Percentiles rank a stretch among this genome's conserved stretches.
These are phyloP conservation scores for Trichoderma citrinoviride DNA, from an alignment of 2,329 filamentous ascomycete species.

Conservation along the genomic window DNA sequence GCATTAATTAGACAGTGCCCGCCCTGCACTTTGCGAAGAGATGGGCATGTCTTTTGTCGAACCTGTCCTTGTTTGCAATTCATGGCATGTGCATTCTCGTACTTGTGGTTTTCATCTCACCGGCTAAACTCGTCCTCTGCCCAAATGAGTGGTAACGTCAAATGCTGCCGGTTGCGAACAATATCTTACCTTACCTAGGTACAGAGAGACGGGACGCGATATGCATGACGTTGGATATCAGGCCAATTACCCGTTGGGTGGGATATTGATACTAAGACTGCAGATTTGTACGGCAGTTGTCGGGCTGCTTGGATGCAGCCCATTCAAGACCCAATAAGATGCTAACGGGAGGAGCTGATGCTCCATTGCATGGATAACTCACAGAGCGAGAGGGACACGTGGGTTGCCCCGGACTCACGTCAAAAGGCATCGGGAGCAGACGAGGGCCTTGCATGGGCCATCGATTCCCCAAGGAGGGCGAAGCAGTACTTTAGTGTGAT, in stretches of 20 bases:
- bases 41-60: no score
- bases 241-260: not conserved
- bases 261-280: not conserved
- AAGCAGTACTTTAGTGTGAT: no score
- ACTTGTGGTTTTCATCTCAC: no score
- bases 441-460: not conserved
- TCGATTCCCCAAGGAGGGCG: no score
- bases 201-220: not conserved
- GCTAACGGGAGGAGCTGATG: constrained; percentile 1
- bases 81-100: no score
- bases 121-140: no score
- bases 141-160: no score
- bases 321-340: not conserved
- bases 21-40: no score
- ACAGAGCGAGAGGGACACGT: not conserved
- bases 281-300: not conserved
- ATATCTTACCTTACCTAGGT: no score
- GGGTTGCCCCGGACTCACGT: not conserved
- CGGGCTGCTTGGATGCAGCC: not conserved
- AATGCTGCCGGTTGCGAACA: no score
- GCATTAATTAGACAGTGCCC: not conserved
- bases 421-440: not conserved
- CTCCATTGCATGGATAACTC: not conserved
- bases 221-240: not conserved
- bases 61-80: not conserved